These are phyloP conservation scores for Hordeum marinum DNA, from an alignment of 176 grass and related monocot genomes.

Conservation along the genomic window DNA sequence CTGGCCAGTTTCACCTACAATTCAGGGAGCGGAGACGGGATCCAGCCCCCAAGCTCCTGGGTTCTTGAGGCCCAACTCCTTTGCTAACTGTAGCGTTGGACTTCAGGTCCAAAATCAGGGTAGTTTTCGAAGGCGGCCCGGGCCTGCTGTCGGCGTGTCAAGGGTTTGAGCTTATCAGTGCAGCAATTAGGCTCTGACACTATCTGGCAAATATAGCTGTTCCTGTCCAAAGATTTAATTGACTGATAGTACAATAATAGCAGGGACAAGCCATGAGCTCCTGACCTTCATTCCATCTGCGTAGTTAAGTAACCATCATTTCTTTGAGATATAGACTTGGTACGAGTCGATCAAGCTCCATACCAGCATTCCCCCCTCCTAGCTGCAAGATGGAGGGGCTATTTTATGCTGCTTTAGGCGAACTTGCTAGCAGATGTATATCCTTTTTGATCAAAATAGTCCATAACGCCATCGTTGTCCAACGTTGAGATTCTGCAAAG, in stretches of 20 bases:
- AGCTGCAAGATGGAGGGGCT: background rate
- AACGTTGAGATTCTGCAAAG: background rate
- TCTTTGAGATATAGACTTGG: background rate
- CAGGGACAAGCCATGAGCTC: background rate
- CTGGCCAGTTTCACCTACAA: background rate
- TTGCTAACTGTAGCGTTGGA: too few relatives aligned
- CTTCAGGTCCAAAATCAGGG: too few relatives aligned
- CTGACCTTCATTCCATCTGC: background rate
- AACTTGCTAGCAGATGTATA: background rate
- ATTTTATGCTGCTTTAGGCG: background rate
- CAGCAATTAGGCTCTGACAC: too few relatives aligned
- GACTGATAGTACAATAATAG: background rate
- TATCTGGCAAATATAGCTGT: too few relatives aligned
- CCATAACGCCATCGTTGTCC: background rate
- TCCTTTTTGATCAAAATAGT: constrained; percentile 21
- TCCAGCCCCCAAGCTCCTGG: too few relatives aligned
- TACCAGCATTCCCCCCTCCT: background rate
- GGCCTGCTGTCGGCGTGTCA: too few relatives aligned
- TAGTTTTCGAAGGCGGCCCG: too few relatives aligned
- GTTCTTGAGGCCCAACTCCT: too few relatives aligned
- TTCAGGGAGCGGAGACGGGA: too few relatives aligned
- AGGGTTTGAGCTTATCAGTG: too few relatives aligned
- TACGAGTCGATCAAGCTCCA: background rate
- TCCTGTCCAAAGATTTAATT: background rate
- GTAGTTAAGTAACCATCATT: background rate